These are phyloP conservation scores for Periconia sp. DNA, from an alignment of 2,329 filamentous ascomycete genomes.

Conservation along the genomic window DNA sequence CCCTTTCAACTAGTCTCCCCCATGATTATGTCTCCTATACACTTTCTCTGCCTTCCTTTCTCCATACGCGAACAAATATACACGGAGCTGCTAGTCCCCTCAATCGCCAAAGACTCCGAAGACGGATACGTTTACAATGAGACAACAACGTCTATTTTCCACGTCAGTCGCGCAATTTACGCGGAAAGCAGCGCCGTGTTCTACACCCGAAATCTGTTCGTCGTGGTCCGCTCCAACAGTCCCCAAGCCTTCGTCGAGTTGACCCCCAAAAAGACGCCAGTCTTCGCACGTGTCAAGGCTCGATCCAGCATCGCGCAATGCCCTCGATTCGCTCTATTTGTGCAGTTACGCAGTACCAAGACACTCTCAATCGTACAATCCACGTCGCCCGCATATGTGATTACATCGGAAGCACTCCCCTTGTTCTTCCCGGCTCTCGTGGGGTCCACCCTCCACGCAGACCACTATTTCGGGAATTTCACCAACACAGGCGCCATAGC, in stretches of 20 bases:
- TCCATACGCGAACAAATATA: conserved; percentile 14
- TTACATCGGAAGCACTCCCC: conserved; percentile 5
- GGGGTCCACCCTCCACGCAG: not conserved
- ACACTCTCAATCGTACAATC: not conserved
- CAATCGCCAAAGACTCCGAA: not conserved
- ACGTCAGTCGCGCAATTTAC: conserved; percentile 14
- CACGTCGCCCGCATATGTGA: not conserved
- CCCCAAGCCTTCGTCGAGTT: not conserved
- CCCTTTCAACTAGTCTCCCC: too few species aligned
- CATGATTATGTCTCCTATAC: not conserved
- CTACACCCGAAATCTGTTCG: conserved; percentile 13
- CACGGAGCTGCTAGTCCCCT: conserved; percentile 8
- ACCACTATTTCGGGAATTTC: not conserved
- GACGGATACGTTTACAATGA: not conserved
- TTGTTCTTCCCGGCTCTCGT: not conserved
- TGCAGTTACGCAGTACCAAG: conserved; percentile 4
- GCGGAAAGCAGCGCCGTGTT: conserved; percentile 11
- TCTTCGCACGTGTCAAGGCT: not conserved
- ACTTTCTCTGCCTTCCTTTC: conserved; percentile 9
- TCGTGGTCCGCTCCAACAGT: conserved; percentile 2
- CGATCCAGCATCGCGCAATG: not conserved
- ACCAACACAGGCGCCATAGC: not conserved
- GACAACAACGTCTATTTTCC: conserved; percentile 7
- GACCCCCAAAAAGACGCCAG: not conserved
- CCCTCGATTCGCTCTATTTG: conserved; percentile 7